These are phyloP conservation scores for Aspergillus viridinutans DNA, from an alignment of 2,329 filamentous ascomycete species.

Conservation along the genomic window DNA sequence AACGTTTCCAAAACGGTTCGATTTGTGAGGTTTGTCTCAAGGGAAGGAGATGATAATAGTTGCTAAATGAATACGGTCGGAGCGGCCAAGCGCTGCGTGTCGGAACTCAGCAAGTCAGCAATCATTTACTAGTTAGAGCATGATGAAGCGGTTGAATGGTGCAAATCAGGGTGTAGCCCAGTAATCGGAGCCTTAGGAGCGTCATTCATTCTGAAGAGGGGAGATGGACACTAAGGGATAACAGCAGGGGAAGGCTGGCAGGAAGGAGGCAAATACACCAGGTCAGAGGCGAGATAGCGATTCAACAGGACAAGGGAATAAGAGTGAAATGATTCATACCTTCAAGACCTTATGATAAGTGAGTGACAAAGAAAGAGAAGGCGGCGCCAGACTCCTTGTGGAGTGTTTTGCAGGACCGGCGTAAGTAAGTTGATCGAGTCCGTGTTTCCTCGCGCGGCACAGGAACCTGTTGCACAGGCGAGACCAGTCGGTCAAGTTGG, in stretches of 20 bases:
- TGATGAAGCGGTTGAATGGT: neutral
- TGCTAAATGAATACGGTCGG: slow-evolving; percentile 20
- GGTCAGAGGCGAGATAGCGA: neutral
- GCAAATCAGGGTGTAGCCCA: neutral
- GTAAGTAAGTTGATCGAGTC: slow-evolving; percentile 9
- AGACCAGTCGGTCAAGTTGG: slow-evolving; percentile 15
- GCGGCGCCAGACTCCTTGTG: slow-evolving; percentile 12
- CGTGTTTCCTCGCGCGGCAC: slow-evolving; percentile 9
- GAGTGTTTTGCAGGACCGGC: slow-evolving; percentile 2
- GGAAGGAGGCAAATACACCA: neutral
- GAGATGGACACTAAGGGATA: neutral
- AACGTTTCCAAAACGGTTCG: slow-evolving; percentile 6
- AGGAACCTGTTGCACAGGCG: slow-evolving; percentile 13
- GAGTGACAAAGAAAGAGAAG: slow-evolving; percentile 27
- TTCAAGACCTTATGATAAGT: slow-evolving; percentile 23
- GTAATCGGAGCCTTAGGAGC: neutral
- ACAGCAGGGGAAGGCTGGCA: neutral
- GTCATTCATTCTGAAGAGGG: neutral
- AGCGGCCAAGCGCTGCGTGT: slow-evolving; percentile 25
- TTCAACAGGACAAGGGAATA: neutral
- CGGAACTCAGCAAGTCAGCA: slow-evolving; percentile 14
- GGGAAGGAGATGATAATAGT: slow-evolving; percentile 10
- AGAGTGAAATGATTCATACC: slow-evolving; percentile 20
- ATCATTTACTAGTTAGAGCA: neutral
- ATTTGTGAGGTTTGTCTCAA: slow-evolving; percentile 10